Percentiles rank a stretch among this genome's conserved stretches.
Evolutionary conservation across 2,329 filamentous ascomycete species (phyloP).

Genomic region (Tolypocladium ovalisporum): DNA sequence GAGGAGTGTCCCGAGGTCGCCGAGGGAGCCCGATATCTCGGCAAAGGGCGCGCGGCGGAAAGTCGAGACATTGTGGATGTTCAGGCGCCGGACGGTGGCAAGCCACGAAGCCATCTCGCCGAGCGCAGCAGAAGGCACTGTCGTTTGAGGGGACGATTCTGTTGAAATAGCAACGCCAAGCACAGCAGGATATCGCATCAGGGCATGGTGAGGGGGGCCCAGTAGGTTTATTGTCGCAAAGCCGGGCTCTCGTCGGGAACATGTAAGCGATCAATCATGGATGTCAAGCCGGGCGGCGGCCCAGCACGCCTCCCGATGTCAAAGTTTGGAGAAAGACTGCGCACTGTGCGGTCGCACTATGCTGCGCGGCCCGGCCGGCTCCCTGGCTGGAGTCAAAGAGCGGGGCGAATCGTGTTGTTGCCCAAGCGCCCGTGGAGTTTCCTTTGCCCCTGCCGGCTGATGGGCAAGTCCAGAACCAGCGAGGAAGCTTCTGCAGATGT

Average conservation of each 20-base stretch:
- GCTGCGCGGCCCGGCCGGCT: neutral
- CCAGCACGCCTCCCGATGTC: neutral
- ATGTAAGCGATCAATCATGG: neutral
- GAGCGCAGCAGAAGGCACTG: neutral
- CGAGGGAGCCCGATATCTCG: conserved; percentile 79
- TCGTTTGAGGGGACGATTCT: neutral
- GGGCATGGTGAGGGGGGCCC: neutral
- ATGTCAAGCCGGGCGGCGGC: neutral
- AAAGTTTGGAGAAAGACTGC: neutral
- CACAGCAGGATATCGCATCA: neutral
- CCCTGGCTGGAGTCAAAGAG: neutral
- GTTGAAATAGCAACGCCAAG: neutral
- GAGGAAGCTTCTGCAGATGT: neutral
- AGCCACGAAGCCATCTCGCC: conserved; percentile 15
- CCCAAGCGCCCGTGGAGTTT: neutral
- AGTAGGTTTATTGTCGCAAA: neutral
- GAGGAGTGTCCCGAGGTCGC: conserved; percentile 81
- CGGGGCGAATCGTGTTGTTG: too few species aligned
- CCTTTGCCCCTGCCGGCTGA: too few species aligned
- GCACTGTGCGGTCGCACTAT: neutral
- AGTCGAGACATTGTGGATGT: conserved; percentile 37
- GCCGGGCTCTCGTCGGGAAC: neutral
- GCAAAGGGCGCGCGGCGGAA: conserved; percentile 38
- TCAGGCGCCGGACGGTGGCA: conserved; percentile 17
- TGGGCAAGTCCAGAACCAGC: neutral